Base-by-base conservation (phyloP, 2,329 filamentous ascomycete genomes). In the Cercospora canescens region DNA sequence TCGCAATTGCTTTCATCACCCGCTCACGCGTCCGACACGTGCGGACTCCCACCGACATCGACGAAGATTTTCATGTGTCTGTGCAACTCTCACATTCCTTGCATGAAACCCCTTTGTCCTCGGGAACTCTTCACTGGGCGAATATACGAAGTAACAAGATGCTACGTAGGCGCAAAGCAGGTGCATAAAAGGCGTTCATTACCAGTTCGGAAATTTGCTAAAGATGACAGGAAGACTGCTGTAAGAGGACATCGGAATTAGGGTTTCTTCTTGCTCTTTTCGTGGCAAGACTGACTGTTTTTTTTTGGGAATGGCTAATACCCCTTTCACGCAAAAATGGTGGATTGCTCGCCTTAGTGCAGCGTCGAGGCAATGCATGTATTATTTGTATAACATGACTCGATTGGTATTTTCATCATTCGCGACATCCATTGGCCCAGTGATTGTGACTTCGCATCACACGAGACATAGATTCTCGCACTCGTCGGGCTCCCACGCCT, bases 281-380 rank as follows among this genome's bases (percentile, higher is more conserved):
- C 21, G 52, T 28, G 6, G 45, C 45, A 50, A 26, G 52, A 56
- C 28, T 56, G 52, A 56, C 28, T 56, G 16, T 14, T 21, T 56
- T 56, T 56, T 34, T 56, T 32, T 56, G 52, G 52, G 32, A 56
- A 35, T 56, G 52, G 52, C 52, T 56, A 56, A 56, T 56, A 56
- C 52, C 52, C 52, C 52, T 56, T 32, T 35, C 32, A 56, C 32
- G 52, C 32, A 56, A 35, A 34, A 35, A 18, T 56, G 52, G 28
- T 56, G 21, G 52, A 56, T n/a, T 56, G 52, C 52, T 35, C 52
- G 52, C 52, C 52, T 56, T 35, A 21, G 32, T 3, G 52, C 28
- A 34, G 52, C 52, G 45, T 50, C 28, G 9, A 56, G 6, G 52
- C 52, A 56, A 34, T 34, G 28, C 28, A 56, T 56, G 52, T 56